phyloP scores from a whole-genome alignment of 2,329 filamentous ascomycete genomes.

The Diaporthe amygdali region DNA sequence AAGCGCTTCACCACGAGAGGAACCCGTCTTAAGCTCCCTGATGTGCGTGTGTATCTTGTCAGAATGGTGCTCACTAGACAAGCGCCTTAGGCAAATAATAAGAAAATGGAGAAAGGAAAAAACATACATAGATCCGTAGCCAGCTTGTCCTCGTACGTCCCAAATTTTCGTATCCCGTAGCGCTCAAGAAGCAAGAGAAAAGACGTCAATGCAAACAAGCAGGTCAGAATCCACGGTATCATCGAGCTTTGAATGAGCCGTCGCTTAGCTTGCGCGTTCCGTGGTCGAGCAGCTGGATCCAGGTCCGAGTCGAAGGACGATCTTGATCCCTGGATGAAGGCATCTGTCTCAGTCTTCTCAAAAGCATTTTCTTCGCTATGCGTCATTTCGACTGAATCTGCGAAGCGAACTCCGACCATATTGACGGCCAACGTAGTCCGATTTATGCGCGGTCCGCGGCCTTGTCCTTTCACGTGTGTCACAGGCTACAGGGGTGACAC shows the following conservation, averaged over 20 bases:
- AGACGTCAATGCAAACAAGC: slow-evolving; percentile 23
- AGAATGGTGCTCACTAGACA: not conserved
- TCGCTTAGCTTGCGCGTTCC: not conserved
- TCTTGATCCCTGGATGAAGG: not conserved
- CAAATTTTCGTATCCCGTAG: slow-evolving; percentile 18
- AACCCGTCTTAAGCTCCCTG: slow-evolving; percentile 15
- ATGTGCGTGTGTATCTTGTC: not conserved
- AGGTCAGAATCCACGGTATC: slow-evolving; percentile 24
- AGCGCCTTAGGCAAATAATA: not conserved
- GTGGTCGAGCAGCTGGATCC: not conserved
- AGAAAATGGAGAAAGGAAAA: too few relatives aligned
- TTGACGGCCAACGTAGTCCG: not conserved
- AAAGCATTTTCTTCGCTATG: not conserved
- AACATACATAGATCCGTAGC: slow-evolving; percentile 23
- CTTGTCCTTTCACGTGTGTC: not conserved
- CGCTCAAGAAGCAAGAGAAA: slow-evolving; percentile 24
- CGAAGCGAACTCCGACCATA: slow-evolving; percentile 5
- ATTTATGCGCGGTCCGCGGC: not conserved
- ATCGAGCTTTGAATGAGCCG: slow-evolving; percentile 13
- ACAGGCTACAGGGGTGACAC: not conserved
- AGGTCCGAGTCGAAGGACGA: slow-evolving; percentile 9
- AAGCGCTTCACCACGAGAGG: slow-evolving; percentile 21
- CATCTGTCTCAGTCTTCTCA: not conserved
- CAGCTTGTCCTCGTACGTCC: slow-evolving; percentile 23
- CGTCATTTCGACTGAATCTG: slow-evolving; percentile 2